Percentiles rank a stretch among this genome's conserved stretches.
Evolutionary conservation across 2,329 filamentous ascomycete genomes (phyloP).

Genomic region (Bertia moriformis): DNA sequence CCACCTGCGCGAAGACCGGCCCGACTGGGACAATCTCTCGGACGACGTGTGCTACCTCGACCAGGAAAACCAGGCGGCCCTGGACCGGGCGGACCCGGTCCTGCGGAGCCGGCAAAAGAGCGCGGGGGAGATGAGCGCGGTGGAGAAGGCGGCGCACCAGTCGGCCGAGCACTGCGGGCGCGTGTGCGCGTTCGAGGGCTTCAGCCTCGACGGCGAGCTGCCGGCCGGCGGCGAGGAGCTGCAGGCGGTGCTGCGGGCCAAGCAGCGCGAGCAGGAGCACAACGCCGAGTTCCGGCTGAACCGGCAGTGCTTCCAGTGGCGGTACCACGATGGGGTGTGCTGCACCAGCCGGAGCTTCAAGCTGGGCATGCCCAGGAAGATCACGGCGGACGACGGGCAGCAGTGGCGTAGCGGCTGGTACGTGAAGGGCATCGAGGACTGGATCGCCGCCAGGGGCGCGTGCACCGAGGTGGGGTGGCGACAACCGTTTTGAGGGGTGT

Average conservation of each 20-base stretch:
- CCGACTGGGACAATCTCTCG: conserved; percentile 37
- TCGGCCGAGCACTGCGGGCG: conserved; percentile 29
- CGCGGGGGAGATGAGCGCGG: conserved; percentile 19
- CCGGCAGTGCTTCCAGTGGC: conserved; percentile 27
- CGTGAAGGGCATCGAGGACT: conserved; percentile 28
- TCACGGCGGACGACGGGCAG: conserved; percentile 12
- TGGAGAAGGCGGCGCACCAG: conserved; percentile 28
- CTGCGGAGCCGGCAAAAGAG: conserved; percentile 19
- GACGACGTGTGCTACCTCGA: conserved; percentile 29
- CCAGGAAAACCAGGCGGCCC: conserved; percentile 18
- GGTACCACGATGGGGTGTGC: conserved; percentile 26
- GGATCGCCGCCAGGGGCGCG: conserved; percentile 27
- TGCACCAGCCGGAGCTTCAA: conserved; percentile 27
- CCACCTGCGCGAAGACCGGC: conserved; percentile 21
- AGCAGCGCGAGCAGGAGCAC: conserved; percentile 6
- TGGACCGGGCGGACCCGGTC: conserved; percentile 14
- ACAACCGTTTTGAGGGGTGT: conserved; percentile 14
- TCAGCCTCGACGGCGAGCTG: conserved; percentile 17
- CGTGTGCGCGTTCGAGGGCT: conserved; percentile 28
- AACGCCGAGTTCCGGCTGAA: conserved; percentile 15
- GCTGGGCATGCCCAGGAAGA: conserved; percentile 21
- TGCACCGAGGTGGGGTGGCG: conserved; percentile 24
- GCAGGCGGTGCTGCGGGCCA: conserved; percentile 7
- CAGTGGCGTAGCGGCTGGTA: conserved; percentile 28
- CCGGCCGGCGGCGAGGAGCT: conserved; percentile 11